phyloP scores from a whole-genome alignment of 129 eudicot species.

The Solidago caesia region DNA sequence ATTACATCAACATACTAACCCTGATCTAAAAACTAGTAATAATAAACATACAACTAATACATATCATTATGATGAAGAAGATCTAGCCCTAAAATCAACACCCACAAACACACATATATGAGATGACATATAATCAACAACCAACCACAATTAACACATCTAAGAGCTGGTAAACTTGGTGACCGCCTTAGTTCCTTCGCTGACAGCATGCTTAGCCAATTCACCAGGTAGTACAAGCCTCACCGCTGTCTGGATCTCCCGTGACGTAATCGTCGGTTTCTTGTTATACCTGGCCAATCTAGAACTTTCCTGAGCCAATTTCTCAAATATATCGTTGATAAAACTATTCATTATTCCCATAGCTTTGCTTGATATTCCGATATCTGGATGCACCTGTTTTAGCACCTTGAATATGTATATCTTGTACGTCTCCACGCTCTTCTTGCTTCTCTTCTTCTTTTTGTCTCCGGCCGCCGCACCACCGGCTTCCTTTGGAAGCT shows the following conservation, averaged over 20 bases:
- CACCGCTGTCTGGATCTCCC: slow-evolving; percentile 50
- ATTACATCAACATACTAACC: no score
- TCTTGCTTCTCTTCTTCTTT: slow-evolving; percentile 45
- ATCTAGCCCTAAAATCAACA: no score
- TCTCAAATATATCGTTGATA: slow-evolving; percentile 26
- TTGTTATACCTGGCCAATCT: slow-evolving; percentile 41
- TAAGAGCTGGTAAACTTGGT: slow-evolving; percentile 40
- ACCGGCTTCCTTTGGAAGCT: slow-evolving; percentile 38
- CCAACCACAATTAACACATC: background rate
- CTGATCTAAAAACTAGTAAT: no score
- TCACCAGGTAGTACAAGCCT: slow-evolving; percentile 44
- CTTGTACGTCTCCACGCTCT: slow-evolving; percentile 39
- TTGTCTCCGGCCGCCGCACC: slow-evolving; percentile 33
- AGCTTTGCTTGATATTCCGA: slow-evolving; percentile 28
- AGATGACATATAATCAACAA: no score
- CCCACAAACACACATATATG: no score
- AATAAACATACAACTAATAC: no score
- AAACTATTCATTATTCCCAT: slow-evolving; percentile 25
- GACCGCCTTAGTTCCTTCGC: slow-evolving; percentile 41
- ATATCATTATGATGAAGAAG: no score
- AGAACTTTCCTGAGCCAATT: slow-evolving; percentile 27
- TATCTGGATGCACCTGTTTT: slow-evolving; percentile 39
- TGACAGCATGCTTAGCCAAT: slow-evolving; percentile 41
- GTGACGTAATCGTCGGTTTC: slow-evolving; percentile 29
- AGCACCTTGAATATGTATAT: slow-evolving; percentile 42